Evolutionary conservation across 495 filamentous ascomycete genomes (phyloP).

Genomic region (Xylaria grammica): DNA sequence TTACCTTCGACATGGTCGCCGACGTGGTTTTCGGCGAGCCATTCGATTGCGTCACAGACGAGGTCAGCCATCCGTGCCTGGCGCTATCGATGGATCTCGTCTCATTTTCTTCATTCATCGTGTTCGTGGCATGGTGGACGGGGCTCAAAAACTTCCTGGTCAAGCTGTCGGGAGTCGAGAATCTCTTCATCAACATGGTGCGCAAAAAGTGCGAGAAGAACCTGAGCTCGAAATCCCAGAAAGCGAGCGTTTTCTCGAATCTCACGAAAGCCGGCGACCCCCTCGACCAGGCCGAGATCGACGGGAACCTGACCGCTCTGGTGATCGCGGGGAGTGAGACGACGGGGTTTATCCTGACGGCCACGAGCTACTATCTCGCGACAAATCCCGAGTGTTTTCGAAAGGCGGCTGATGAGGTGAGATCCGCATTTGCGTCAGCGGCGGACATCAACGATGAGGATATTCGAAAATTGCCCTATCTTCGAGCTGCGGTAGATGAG

Average conservation of each 20-base stretch:
- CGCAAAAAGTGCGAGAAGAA: background rate
- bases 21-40: background rate
- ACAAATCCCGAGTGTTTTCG: background rate
- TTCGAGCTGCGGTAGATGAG: background rate
- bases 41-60: background rate
- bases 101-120: background rate
- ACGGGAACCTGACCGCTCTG: background rate
- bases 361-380: background rate
- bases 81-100: constrained; percentile 4
- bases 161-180: constrained; percentile 1
- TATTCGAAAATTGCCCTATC: background rate
- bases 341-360: background rate
- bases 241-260: constrained; percentile 2
- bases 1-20: constrained; percentile 7
- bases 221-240: background rate
- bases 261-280: background rate
- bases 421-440: background rate
- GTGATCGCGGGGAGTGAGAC: constrained; percentile 5
- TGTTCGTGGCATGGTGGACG: background rate
- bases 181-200: background rate
- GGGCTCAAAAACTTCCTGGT: background rate
- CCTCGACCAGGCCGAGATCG: background rate
- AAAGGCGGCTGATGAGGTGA: background rate
- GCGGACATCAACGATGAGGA: background rate
- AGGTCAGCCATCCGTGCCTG: constrained; percentile 1